Evolutionary conservation across 225 moss, liverwort and hornwort species (phyloP).

Genomic region (Antitrichia curtipendula): DNA sequence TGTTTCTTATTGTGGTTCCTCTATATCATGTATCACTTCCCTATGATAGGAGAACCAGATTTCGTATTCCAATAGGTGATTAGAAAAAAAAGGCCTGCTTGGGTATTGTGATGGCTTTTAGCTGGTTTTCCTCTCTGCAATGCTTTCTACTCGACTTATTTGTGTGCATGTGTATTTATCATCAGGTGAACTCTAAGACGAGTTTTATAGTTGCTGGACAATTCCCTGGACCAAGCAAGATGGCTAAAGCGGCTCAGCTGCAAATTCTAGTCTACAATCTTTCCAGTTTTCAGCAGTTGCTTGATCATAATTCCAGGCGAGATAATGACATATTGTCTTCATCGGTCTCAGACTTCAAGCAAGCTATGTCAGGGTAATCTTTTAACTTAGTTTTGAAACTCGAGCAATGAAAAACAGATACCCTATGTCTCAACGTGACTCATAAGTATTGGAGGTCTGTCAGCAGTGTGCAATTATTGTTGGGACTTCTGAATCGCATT

Average conservation of each 20-base stretch:
- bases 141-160: neutral
- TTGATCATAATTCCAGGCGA: slow-evolving; percentile 1
- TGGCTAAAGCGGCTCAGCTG: slow-evolving; percentile 34
- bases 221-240: slow-evolving; percentile 57
- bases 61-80: neutral
- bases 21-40: neutral
- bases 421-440: neutral
- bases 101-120: neutral
- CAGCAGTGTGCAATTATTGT: neutral
- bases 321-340: neutral
- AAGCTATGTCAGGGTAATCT: slow-evolving; percentile 19
- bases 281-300: slow-evolving; percentile 33
- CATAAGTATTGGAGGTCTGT: neutral
- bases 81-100: neutral
- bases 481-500: neutral
- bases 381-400: neutral
- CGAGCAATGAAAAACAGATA: neutral
- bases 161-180: neutral
- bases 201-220: slow-evolving; percentile 60
- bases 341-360: neutral
- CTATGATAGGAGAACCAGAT: neutral
- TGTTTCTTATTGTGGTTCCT: neutral
- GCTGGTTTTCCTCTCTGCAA: neutral
- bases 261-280: slow-evolving; percentile 35
- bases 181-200: slow-evolving; percentile 70